phyloP scores from a whole-genome alignment of 352 stramenopile genomes.

The Globisporangium okanoganense region DNA sequence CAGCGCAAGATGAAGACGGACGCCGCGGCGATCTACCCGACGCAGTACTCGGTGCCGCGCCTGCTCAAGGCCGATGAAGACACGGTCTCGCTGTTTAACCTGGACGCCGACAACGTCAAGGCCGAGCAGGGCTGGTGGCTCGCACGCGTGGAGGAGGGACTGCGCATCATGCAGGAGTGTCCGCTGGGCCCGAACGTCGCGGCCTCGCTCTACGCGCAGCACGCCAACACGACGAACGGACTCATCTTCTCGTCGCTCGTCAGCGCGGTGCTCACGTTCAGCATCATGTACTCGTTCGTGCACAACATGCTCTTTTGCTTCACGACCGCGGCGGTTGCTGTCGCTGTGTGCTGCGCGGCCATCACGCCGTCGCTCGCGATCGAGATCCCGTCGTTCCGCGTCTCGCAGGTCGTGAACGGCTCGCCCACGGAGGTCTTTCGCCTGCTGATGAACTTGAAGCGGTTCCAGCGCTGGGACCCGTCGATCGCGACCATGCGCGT shows the following conservation, averaged over 20 bases:
- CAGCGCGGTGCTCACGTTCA: slow-evolving; percentile 74
- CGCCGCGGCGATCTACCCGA: slow-evolving; percentile 70
- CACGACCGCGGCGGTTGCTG: slow-evolving; percentile 49
- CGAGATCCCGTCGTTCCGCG: slow-evolving; percentile 82
- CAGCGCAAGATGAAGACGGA: slow-evolving; percentile 76
- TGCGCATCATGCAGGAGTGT: slow-evolving; percentile 86
- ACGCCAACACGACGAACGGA: slow-evolving; percentile 71
- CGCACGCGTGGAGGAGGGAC: slow-evolving; percentile 70
- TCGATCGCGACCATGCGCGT: slow-evolving; percentile 78
- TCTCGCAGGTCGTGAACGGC: slow-evolving; percentile 82
- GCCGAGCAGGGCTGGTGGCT: slow-evolving; percentile 86
- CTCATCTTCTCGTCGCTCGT: slow-evolving; percentile 62
- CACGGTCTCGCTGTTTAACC: slow-evolving; percentile 81
- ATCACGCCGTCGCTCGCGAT: slow-evolving; percentile 64
- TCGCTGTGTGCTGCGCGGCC: slow-evolving; percentile 65
- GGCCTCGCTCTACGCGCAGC: slow-evolving; percentile 76
- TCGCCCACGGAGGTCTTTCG: slow-evolving; percentile 81
- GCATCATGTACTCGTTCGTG: slow-evolving; percentile 84
- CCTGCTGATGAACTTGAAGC: slow-evolving; percentile 82
- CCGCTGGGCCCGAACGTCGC: slow-evolving; percentile 74
- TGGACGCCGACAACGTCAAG: slow-evolving; percentile 82
- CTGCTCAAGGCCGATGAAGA: slow-evolving; percentile 81
- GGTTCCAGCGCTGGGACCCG: slow-evolving; percentile 81
- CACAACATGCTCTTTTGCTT: slow-evolving; percentile 83
- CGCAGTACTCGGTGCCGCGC: slow-evolving; percentile 52